phyloP scores from a whole-genome alignment of 208 protist species.

The Trypanosoma congolense region DNA sequence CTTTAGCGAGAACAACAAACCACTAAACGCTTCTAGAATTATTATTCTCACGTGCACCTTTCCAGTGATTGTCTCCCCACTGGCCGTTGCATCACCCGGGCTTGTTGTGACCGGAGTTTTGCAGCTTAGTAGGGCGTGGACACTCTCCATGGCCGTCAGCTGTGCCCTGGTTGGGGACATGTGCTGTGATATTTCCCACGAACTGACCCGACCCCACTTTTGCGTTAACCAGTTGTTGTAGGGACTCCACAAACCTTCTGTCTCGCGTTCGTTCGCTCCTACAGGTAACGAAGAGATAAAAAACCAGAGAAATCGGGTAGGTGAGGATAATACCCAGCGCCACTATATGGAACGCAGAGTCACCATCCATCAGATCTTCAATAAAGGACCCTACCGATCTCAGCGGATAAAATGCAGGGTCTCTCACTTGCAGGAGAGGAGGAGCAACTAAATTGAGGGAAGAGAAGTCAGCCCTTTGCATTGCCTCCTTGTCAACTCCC shows the following conservation, averaged over 20 bases:
- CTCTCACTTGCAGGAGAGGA: conserved; percentile 1
- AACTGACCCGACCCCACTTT: not conserved
- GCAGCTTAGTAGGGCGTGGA: no score
- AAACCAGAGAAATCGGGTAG: not conserved
- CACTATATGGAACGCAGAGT: conserved; percentile 1
- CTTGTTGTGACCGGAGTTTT: no score
- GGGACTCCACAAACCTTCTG: not conserved
- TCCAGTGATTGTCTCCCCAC: no score
- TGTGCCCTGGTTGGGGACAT: not conserved
- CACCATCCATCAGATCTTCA: not conserved
- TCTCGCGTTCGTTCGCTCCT: not conserved
- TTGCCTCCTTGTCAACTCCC: not conserved
- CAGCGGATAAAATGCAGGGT: conserved; percentile 8
- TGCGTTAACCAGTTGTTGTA: not conserved
- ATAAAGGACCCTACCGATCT: not conserved
- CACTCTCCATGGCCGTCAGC: not conserved
- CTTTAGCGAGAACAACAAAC: no score
- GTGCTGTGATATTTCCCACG: not conserved
- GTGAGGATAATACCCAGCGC: not conserved
- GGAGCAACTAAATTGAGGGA: not conserved
- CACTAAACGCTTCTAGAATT: no score
- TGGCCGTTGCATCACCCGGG: no score
- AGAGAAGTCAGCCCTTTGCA: conserved; percentile 2
- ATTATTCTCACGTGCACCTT: no score
- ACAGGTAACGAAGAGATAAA: not conserved